Conservation (phyloP, 2,329 filamentous ascomycete genomes). For the Raffaelea arxii region DNA sequence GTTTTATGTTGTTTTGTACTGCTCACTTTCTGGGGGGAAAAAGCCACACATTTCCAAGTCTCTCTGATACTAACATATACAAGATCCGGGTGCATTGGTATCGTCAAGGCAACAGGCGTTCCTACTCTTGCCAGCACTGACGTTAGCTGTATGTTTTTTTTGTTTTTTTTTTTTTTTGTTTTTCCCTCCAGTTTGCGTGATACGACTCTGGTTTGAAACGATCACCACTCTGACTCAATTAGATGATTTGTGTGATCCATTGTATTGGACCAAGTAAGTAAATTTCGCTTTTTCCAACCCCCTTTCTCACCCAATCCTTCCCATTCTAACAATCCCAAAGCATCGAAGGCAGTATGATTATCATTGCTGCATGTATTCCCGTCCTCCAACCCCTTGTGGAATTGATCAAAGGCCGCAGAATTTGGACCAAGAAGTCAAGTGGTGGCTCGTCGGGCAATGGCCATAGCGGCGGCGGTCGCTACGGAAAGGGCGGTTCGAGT, state of each 20-base stretch:
- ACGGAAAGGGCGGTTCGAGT: background rate
- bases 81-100: conserved; percentile 1
- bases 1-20: background rate
- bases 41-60: too few relatives aligned
- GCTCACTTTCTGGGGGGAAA: too few relatives aligned
- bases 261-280: conserved; percentile 3
- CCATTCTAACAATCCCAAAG: background rate
- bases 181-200: too few relatives aligned
- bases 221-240: background rate
- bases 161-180: too few relatives aligned
- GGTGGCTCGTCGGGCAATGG: too few relatives aligned
- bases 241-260: background rate
- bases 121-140: background rate
- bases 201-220: too few relatives aligned
- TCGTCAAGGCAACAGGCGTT: conserved; percentile 3
- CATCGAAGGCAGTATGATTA: conserved; percentile 16
- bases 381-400: conserved; percentile 12
- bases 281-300: background rate
- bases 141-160: background rate
- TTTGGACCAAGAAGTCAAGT: background rate
- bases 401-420: background rate
- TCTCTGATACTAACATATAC: background rate
- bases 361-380: conserved; percentile 23
- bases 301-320: too few relatives aligned
- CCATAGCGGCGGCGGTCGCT: background rate